Evolutionary conservation across 164 flowering plant genomes (phyloP), one percentile per base, ranked within the genome.

Genomic region (Taxillus chinensis): DNA sequence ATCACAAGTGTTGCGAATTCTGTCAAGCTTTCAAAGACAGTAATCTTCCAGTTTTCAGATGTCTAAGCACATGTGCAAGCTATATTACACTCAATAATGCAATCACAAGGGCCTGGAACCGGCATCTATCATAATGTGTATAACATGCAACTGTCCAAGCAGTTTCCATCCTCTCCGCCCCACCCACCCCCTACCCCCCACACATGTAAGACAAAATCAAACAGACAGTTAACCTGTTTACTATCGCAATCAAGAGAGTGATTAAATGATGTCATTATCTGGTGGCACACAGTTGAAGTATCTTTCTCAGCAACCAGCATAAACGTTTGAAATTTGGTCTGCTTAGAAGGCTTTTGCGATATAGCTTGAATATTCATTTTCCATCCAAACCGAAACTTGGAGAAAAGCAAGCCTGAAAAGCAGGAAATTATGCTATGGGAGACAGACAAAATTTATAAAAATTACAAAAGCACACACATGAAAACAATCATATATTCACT

Each of bases 361-460:
- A 92, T 67, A 17, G 67, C 77, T 70, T 82, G 79, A 71, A 92
- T 56, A 71, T 70, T 74, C 65, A 75, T 74, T 75, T 76, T 82
- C 98, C 98, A 92, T 59, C 98, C 96, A 76, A 80, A 75, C 52
- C 98, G 84, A 62, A 90, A 82, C 73, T 82, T 85, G 1, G 89
- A 76, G 65, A 92, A 84, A 73, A 92, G 88, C 73, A 90, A 74
- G 55, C 75, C 98, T 92, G 84, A 56, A 70, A 68, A 55, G 51
- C 39, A 5, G 11, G 16, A 17, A 43, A 43, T 0, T 9, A 43
- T 43, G 46, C 46, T 9, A 6, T 43, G 2, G 7, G 7, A 6
- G 46, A 43, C 46, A 43, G 10, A 43, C 46, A 43, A 6, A 43
- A 43, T 9, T 43, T 6, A 43, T 43, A 43, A 43, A 49, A 8